Conservation (phyloP, 441 rosid genomes). For the Corymbia citriodora region DNA sequence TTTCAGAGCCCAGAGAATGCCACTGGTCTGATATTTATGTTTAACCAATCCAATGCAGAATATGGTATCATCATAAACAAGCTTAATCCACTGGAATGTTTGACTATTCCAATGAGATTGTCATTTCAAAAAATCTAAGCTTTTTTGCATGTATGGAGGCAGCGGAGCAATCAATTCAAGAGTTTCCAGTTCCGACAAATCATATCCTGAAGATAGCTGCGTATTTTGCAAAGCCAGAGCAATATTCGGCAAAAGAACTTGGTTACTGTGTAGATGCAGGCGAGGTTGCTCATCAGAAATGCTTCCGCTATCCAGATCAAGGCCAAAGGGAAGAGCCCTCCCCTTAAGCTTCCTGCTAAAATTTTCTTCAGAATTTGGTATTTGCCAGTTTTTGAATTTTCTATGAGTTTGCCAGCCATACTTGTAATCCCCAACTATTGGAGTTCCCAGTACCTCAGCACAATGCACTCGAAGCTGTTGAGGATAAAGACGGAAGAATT, state of each 20-base stretch:
- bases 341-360: constrained; percentile 11
- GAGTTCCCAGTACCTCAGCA: constrained; percentile 88
- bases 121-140: constrained; percentile 49
- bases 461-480: constrained; percentile 90
- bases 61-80: background rate
- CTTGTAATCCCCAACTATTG: constrained; percentile 89
- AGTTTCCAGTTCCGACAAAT: constrained; percentile 35
- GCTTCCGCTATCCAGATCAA: constrained; percentile 69
- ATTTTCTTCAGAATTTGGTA: constrained; percentile 9
- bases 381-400: constrained; percentile 29
- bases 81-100: background rate
- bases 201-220: constrained; percentile 32
- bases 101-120: background rate
- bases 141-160: constrained; percentile 79
- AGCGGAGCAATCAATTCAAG: constrained; percentile 69
- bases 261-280: constrained; percentile 89
- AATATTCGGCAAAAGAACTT: constrained; percentile 64
- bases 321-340: constrained; percentile 45
- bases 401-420: constrained; percentile 88
- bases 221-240: constrained; percentile 38
- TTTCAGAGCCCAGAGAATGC: background rate
- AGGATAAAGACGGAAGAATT: background rate
- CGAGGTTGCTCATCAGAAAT: constrained; percentile 57
- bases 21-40: background rate
- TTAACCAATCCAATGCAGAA: background rate